A percentile compares a stretch with the other conserved stretches of the same genome.
These are phyloP conservation scores for Fusarium buharicum DNA, from an alignment of 2,329 filamentous ascomycete species.

Conservation along the genomic window DNA sequence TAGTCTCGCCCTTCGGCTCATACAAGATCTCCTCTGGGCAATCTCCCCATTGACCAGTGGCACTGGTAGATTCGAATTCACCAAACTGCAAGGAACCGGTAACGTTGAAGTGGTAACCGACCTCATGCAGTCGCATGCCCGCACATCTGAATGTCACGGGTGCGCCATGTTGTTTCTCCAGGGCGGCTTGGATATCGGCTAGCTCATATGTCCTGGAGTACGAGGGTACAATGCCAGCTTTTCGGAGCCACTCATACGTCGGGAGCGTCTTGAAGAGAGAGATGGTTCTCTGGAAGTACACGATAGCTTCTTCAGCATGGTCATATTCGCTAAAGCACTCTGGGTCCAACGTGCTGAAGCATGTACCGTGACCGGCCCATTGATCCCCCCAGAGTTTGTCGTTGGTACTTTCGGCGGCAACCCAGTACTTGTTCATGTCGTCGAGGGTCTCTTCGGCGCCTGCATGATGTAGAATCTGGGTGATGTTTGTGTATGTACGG, in stretches of 20 bases:
- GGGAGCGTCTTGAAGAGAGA: constrained; percentile 18
- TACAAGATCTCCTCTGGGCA: constrained; percentile 20
- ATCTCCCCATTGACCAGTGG: neutral
- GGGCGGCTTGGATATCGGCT: constrained; percentile 10
- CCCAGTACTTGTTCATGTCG: constrained; percentile 17
- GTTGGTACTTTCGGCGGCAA: neutral
- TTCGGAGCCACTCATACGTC: constrained; percentile 22
- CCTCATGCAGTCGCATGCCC: constrained; percentile 9
- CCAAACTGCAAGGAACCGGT: constrained; percentile 17
- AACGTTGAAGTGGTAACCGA: constrained; percentile 27
- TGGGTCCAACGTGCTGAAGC: constrained; percentile 16
- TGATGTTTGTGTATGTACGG: constrained; percentile 30
- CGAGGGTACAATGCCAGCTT: constrained; percentile 12
- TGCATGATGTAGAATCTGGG: constrained; percentile 15
- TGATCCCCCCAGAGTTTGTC: constrained; percentile 20
- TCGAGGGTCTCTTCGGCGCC: constrained; percentile 11
- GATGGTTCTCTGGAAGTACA: constrained; percentile 18
- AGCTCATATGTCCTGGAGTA: constrained; percentile 22
- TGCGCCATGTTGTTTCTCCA: constrained; percentile 21
- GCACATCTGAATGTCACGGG: constrained; percentile 12
- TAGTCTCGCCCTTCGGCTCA: constrained; percentile 26
- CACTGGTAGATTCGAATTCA: constrained; percentile 1
- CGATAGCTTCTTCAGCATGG: constrained; percentile 13
- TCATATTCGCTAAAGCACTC: constrained; percentile 21
- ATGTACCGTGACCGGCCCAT: constrained; percentile 19